A percentile compares a stretch with the other conserved stretches of the same genome.
phyloP scores from a whole-genome alignment of 73 alveolate genomes.

The Tetrahymena borealis region DNA sequence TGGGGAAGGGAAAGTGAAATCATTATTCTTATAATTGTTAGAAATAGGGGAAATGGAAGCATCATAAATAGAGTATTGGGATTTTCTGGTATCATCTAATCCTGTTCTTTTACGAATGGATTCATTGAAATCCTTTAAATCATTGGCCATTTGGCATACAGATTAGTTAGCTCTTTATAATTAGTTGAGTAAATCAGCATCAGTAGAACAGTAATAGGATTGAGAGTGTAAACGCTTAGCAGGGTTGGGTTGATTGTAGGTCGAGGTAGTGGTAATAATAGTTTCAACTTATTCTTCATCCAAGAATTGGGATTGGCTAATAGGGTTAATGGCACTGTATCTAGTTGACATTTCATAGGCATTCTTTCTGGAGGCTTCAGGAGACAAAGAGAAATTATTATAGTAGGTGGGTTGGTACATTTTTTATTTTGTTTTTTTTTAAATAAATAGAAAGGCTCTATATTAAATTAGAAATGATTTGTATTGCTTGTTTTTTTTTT shows the following conservation, averaged over 20 bases:
- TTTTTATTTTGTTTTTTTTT: too few relatives aligned
- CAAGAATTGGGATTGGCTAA: not conserved
- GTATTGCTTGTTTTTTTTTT: not conserved
- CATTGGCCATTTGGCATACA: not conserved
- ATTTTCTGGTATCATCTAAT: not conserved
- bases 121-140: not conserved
- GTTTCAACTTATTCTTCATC: not conserved
- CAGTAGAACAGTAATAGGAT: not conserved
- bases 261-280: not conserved
- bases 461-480: too few relatives aligned
- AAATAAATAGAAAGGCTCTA: too few relatives aligned
- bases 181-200: not conserved
- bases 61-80: not conserved
- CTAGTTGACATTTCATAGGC: not conserved
- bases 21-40: not conserved
- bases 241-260: not conserved
- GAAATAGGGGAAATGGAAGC: not conserved
- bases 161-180: not conserved
- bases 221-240: not conserved
- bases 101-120: not conserved
- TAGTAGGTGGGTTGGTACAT: not conserved
- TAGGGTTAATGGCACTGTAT: not conserved
- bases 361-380: not conserved
- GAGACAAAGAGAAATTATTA: not conserved
- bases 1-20: not conserved